These are phyloP conservation scores for Nasturtium officinale DNA, from an alignment of 345 rosid species.

Conservation along the genomic window DNA sequence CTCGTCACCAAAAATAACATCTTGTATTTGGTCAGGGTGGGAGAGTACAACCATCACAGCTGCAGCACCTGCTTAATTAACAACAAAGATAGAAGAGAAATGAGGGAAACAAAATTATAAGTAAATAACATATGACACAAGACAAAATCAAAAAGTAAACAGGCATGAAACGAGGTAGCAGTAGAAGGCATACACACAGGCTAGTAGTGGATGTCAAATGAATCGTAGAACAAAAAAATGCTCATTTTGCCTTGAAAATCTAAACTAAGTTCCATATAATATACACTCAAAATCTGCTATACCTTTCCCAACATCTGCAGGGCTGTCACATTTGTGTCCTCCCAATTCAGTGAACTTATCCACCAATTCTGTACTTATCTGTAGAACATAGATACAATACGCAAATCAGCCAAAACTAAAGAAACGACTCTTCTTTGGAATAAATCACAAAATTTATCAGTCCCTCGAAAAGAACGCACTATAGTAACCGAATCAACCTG, in stretches of 20 bases:
- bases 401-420: not conserved
- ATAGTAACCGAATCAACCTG: too few species aligned
- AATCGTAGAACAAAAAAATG: not conserved
- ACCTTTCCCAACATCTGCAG: constrained; percentile 69
- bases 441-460: not conserved
- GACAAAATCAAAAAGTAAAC: constrained; percentile 13
- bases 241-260: not conserved
- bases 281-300: not conserved
- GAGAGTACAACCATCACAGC: constrained; percentile 69
- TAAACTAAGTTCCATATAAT: not conserved
- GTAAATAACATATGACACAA: constrained; percentile 12
- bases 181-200: constrained; percentile 4
- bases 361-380: constrained; percentile 54
- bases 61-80: constrained; percentile 56
- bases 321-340: constrained; percentile 58
- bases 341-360: constrained; percentile 61
- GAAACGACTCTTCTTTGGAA: not conserved
- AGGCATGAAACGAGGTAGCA: constrained; percentile 7
- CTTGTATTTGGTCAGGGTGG: constrained; percentile 62
- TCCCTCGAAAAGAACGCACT: too few species aligned
- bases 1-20: constrained; percentile 58
- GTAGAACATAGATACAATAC: constrained; percentile 26
- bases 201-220: not conserved
- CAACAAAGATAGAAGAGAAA: constrained; percentile 14
- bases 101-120: not conserved